A percentile compares a stretch with the other conserved stretches of the same genome.
Conservation (phyloP, 1,139 yeast genomes). For the Taphrina wiesneri region DNA sequence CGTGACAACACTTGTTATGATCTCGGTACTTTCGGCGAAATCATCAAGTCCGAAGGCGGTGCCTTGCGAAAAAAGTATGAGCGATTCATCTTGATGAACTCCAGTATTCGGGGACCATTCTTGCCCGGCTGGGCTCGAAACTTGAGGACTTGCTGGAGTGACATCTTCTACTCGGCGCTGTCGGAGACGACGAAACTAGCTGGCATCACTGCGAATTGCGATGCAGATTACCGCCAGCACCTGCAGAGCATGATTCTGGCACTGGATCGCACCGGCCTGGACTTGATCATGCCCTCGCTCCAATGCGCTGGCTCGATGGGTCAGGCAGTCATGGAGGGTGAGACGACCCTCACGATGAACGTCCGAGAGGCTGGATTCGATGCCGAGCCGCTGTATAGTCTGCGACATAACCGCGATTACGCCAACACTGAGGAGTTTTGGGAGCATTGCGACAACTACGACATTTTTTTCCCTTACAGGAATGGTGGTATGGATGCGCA, state of each 20-base stretch:
- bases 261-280: conserved; percentile 17
- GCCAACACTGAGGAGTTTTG: conserved; percentile 6
- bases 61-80: conserved; percentile 5
- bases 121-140: conserved; percentile 29
- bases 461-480: conserved; percentile 1
- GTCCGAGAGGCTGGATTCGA: conserved; percentile 29
- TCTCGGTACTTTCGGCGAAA: conserved; percentile 18
- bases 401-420: not conserved
- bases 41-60: conserved; percentile 1
- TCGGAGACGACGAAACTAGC: conserved; percentile 7
- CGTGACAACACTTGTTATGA: conserved; percentile 19
- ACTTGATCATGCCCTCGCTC: conserved; percentile 19
- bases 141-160: conserved; percentile 11
- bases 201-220: conserved; percentile 27
- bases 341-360: not conserved
- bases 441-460: conserved; percentile 14
- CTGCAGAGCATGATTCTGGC: conserved; percentile 19
- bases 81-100: conserved; percentile 23
- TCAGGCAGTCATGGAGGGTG: conserved; percentile 7
- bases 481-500: conserved; percentile 18
- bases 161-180: conserved; percentile 2
- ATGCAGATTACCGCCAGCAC: conserved; percentile 2
- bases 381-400: conserved; percentile 20
- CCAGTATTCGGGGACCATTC: conserved; percentile 27
- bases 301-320: not conserved